These are phyloP conservation scores for Picochlorum sp. DNA, from an alignment of 139 green algal species.

Conservation along the genomic window DNA sequence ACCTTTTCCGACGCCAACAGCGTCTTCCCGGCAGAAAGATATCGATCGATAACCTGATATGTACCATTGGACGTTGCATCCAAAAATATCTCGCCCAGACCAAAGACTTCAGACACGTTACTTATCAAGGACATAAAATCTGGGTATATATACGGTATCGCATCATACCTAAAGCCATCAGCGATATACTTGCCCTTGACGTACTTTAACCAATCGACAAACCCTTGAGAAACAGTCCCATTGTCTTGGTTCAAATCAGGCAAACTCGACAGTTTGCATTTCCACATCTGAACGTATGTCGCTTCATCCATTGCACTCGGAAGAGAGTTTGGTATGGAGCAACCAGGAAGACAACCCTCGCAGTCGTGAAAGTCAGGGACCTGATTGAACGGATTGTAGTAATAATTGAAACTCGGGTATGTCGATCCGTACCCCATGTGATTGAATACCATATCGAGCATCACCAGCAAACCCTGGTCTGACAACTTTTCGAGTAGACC, in stretches of 20 bases:
- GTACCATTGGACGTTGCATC: background rate
- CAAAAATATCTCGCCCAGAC: background rate
- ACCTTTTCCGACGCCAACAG: constrained; percentile 5
- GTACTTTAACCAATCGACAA: background rate
- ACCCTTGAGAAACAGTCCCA: background rate
- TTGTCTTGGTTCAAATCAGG: constrained; percentile 17
- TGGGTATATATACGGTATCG: background rate
- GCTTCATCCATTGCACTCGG: background rate
- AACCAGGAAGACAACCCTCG: background rate
- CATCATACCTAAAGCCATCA: constrained; percentile 5
- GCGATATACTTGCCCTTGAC: background rate
- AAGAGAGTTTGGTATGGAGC: background rate
- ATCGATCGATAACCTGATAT: background rate
- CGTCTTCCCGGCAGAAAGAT: constrained; percentile 5
- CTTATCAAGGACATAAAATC: background rate
- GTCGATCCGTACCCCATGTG: constrained; percentile 15
- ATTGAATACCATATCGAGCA: constrained; percentile 27
- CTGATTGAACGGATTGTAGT: background rate
- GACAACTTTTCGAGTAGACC: background rate
- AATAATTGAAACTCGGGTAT: background rate
- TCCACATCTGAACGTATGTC: background rate
- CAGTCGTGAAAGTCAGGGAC: background rate
- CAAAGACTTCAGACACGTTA: background rate
- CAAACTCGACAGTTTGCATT: constrained; percentile 13
- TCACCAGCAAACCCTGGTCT: background rate